Conservation (phyloP, 2,329 filamentous ascomycete species). For the Hortaea werneckii region DNA sequence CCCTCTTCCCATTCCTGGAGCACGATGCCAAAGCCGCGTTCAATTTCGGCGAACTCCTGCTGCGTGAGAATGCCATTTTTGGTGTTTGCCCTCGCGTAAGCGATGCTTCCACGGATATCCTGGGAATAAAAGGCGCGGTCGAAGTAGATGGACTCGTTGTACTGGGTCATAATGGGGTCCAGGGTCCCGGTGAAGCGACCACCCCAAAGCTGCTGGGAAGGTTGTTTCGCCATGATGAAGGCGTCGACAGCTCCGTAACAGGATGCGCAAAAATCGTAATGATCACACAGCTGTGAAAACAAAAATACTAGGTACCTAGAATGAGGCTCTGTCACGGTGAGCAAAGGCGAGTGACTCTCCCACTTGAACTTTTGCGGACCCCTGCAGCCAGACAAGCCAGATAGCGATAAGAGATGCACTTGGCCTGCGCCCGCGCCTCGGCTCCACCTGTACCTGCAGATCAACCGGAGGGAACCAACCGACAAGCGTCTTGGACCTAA, state of each 20-base stretch:
- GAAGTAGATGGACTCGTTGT: constrained; percentile 73
- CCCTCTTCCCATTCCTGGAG: constrained; percentile 39
- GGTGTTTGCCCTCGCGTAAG: constrained; percentile 70
- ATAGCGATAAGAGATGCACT: no score
- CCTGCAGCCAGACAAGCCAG: no score
- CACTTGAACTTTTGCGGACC: no score
- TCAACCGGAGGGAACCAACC: no score
- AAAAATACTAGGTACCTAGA: no score
- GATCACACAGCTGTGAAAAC: no score
- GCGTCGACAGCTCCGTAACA: not conserved
- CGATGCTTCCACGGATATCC: constrained; percentile 71
- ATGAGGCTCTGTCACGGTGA: no score
- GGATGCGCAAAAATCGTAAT: no score
- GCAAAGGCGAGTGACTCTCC: no score
- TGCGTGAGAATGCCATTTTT: constrained; percentile 63
- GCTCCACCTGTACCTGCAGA: no score
- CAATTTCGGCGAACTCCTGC: constrained; percentile 64
- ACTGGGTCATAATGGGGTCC: constrained; percentile 76
- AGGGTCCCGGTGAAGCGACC: constrained; percentile 59
- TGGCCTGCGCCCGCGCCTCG: no score
- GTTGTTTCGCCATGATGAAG: not conserved
- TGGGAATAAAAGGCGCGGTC: constrained; percentile 69
- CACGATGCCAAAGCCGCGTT: constrained; percentile 56
- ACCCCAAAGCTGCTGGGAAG: constrained; percentile 45
- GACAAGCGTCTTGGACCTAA: no score